Evolutionary conservation across 345 rosid genomes (phyloP), one percentile per base, ranked within the genome.

Genomic region (Boechera stricta): DNA sequence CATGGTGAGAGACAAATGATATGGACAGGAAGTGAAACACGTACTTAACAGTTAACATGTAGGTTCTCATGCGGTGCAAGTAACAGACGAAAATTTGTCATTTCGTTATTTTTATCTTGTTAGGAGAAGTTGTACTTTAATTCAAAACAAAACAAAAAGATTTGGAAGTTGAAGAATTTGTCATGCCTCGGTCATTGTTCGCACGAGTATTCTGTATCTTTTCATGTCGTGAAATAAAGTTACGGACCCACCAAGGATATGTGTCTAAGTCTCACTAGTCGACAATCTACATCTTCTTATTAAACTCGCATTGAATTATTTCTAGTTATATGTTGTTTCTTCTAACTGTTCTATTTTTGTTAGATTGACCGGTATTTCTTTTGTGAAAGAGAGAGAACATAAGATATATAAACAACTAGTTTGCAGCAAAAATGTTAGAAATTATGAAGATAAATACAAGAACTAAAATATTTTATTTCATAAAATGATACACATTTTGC

Each of bases 161-260:
- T 26, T 67, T 48, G 67, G 68, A 67, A 59, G 68, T 75, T 38
- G 54, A 29, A 70, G 66, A 70, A 32, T 36, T 69, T 69, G 70
- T 39, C 56, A 49, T 32, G 21, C 41, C 49, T 61, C 2, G 28
- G 69, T 69, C 69, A 52, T 45, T 55, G 47, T 54, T 55, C 52
- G 31, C 62, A 18, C 45, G 49, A 75, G 35, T 33, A 55, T 60
- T 66, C 31, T 65, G 10, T 31, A 41, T 60, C 60, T 67, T 67
- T 35, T 58, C 26, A 38, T 67, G 67, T 60, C 52, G 52, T 38
- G 24, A 13, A 13, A 28, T 39, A 53, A 74, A 33, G 53, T 31
- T 68, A 49, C 26, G 69, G 79, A 31, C 69, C 79, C 44, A 76
- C 47, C 5, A 44, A 29, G 29, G 31, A 15, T 53, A 44, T 67